Evolutionary conservation across 371 early-diverging fungal species (phyloP).

Genomic region (Basidiobolus meristosporus): DNA sequence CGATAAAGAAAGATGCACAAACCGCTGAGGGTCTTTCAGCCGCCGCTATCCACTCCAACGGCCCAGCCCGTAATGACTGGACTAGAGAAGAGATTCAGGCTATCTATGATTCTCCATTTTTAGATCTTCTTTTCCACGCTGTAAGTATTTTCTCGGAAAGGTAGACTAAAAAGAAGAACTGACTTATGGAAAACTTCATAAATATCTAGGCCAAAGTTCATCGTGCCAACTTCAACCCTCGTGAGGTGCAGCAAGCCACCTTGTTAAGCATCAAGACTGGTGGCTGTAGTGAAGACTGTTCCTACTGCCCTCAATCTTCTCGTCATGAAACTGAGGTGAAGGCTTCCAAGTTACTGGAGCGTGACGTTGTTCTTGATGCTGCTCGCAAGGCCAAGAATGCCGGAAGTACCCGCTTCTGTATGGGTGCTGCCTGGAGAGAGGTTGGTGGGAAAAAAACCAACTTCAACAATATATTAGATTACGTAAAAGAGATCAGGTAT

Average conservation of each 20-base stretch:
- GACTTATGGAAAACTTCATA: not conserved
- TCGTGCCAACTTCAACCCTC: conserved; percentile 46
- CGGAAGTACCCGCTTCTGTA: conserved; percentile 58
- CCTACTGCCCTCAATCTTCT: conserved; percentile 74
- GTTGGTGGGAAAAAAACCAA: conserved; percentile 65
- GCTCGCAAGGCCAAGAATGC: conserved; percentile 66
- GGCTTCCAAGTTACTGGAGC: conserved; percentile 51
- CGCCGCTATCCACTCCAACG: conserved; percentile 31
- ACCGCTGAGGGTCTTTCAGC: conserved; percentile 12
- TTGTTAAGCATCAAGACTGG: conserved; percentile 75
- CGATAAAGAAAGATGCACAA: no score
- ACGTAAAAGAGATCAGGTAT: conserved; percentile 66
- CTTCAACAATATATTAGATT: conserved; percentile 56
- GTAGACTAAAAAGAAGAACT: no score
- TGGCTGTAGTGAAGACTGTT: conserved; percentile 73
- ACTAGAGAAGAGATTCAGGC: conserved; percentile 47
- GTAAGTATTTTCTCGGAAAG: conserved; percentile 23
- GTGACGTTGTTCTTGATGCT: conserved; percentile 50
- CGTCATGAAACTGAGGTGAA: conserved; percentile 49
- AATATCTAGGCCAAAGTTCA: conserved; percentile 46
- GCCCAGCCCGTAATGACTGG: conserved; percentile 52
- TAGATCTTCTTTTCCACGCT: conserved; percentile 58
- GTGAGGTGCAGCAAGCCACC: conserved; percentile 67
- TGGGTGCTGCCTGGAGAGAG: conserved; percentile 82
- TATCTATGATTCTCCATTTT: conserved; percentile 62